Conservation (phyloP, 1,139 yeast species). For the Diutina catenulata region DNA sequence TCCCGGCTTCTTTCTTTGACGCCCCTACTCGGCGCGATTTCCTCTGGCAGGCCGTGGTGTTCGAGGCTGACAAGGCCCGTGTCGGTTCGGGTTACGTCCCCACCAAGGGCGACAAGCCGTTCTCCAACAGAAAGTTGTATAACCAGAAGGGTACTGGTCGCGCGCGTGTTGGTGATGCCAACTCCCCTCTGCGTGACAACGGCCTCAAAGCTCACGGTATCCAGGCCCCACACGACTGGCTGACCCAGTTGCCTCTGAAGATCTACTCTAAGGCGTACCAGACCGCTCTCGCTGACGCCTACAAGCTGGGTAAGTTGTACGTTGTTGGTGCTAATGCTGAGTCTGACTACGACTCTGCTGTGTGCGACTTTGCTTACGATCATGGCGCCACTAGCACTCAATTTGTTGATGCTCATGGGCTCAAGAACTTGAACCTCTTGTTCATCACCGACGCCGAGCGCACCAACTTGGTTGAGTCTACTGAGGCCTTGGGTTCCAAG, state of each 20-base stretch:
- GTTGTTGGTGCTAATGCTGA: constrained; percentile 42
- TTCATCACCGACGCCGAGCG: constrained; percentile 50
- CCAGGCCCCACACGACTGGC: constrained; percentile 81
- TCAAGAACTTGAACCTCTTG: constrained; percentile 45
- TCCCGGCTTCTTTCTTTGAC: constrained; percentile 56
- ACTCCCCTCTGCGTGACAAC: constrained; percentile 83
- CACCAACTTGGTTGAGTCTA: constrained; percentile 41
- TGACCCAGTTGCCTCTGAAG: constrained; percentile 69
- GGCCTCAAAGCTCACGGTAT: constrained; percentile 90
- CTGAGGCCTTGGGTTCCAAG: constrained; percentile 32
- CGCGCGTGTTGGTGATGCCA: constrained; percentile 94
- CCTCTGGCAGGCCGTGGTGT: constrained; percentile 88
- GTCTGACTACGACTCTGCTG: constrained; percentile 12
- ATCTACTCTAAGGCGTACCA: constrained; percentile 67
- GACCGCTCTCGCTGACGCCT: constrained; percentile 72
- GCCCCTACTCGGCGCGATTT: constrained; percentile 80
- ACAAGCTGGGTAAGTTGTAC: constrained; percentile 58
- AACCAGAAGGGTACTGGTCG: constrained; percentile 92
- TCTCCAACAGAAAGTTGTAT: constrained; percentile 68
- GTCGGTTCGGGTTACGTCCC: constrained; percentile 84
- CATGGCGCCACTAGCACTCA: constrained; percentile 41
- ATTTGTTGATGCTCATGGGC: constrained; percentile 47
- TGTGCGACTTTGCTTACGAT: constrained; percentile 35
- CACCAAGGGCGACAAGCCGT: constrained; percentile 79
- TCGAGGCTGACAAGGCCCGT: constrained; percentile 80